These are phyloP conservation scores for Termitomyces sp. DNA, from an alignment of 1,284 basidiomycete genomes.

Conservation along the genomic window DNA sequence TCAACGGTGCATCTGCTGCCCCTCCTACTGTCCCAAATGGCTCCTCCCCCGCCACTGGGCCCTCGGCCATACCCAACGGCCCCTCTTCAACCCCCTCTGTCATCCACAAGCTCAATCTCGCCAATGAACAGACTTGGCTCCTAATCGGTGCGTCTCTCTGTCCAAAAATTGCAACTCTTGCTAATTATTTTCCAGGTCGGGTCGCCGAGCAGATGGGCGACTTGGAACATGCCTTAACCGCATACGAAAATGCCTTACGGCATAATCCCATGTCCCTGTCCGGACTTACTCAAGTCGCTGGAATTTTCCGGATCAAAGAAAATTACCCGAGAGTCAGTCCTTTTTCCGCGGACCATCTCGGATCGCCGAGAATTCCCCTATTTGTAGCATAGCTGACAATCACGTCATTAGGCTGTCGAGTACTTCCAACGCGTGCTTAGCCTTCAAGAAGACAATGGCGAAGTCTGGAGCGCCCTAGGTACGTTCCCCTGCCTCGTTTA, in stretches of 20 bases:
- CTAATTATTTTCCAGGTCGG: slow-evolving; percentile 51
- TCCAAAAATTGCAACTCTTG: slow-evolving; percentile 8
- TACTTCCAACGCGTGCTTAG: slow-evolving; percentile 89
- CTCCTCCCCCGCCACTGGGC: slow-evolving; percentile 45
- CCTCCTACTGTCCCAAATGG: slow-evolving; percentile 37
- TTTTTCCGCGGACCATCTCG: slow-evolving; percentile 35
- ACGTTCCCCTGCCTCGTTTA: slow-evolving; percentile 23
- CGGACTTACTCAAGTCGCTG: slow-evolving; percentile 87
- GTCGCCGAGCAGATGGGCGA: slow-evolving; percentile 91
- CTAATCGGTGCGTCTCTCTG: slow-evolving; percentile 64
- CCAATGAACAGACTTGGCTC: slow-evolving; percentile 91
- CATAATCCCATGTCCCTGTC: slow-evolving; percentile 87
- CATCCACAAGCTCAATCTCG: slow-evolving; percentile 71
- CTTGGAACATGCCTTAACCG: slow-evolving; percentile 81
- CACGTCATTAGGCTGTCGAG: slow-evolving; percentile 79
- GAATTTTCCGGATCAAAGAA: slow-evolving; percentile 84
- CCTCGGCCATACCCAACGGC: slow-evolving; percentile 40
- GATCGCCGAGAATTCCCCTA: slow-evolving; percentile 26
- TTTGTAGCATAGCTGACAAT: slow-evolving; percentile 30
- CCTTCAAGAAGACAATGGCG: slow-evolving; percentile 88
- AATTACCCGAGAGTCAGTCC: slow-evolving; percentile 73
- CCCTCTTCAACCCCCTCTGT: slow-evolving; percentile 36
- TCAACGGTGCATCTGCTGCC: slow-evolving; percentile 45
- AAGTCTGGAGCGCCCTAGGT: slow-evolving; percentile 93
- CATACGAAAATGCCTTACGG: slow-evolving; percentile 88